These are phyloP conservation scores for Sporothrix mexicana DNA, from an alignment of 2,329 filamentous ascomycete species.

Conservation along the genomic window DNA sequence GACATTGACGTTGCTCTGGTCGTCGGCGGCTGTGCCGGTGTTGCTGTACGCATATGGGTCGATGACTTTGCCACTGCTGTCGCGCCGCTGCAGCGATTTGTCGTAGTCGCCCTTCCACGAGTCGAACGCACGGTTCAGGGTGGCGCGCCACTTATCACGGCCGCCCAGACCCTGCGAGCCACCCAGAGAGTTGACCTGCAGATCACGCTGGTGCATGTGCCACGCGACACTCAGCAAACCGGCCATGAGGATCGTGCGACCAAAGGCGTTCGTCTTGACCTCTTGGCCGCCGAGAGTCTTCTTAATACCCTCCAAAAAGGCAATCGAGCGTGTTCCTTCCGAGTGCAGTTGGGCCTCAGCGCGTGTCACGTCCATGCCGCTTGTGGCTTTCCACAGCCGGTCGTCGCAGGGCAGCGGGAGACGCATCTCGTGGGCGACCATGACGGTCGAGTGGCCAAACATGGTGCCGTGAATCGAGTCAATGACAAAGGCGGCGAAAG, in stretches of 20 bases:
- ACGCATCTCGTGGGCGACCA: conserved; percentile 95
- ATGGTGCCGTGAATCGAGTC: conserved; percentile 97
- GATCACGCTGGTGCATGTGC: conserved; percentile 96
- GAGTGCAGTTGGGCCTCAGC: conserved; percentile 80
- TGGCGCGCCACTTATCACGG: conserved; percentile 87
- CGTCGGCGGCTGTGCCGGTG: conserved; percentile 46
- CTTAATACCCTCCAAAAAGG: conserved; percentile 90
- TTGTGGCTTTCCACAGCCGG: conserved; percentile 87
- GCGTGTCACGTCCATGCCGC: conserved; percentile 81
- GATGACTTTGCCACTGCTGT: conserved; percentile 29
- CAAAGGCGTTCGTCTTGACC: conserved; percentile 91
- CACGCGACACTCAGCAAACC: conserved; percentile 91
- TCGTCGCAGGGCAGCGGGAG: conserved; percentile 92
- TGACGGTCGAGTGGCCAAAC: conserved; percentile 95
- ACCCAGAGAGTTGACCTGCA: conserved; percentile 86
- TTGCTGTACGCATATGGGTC: conserved; percentile 49
- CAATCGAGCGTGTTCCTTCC: conserved; percentile 81
- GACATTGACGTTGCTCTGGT: conserved; percentile 64
- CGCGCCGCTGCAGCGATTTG: conserved; percentile 66
- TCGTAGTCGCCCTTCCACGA: conserved; percentile 94
- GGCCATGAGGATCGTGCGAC: conserved; percentile 90
- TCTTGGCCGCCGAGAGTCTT: conserved; percentile 83
- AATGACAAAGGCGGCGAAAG: conserved; percentile 92
- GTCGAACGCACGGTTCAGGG: conserved; percentile 86
- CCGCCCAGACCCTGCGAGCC: conserved; percentile 77